Base-by-base conservation (phyloP, 116 monocot genomes). In the Phalaenopsis hybrid region DNA sequence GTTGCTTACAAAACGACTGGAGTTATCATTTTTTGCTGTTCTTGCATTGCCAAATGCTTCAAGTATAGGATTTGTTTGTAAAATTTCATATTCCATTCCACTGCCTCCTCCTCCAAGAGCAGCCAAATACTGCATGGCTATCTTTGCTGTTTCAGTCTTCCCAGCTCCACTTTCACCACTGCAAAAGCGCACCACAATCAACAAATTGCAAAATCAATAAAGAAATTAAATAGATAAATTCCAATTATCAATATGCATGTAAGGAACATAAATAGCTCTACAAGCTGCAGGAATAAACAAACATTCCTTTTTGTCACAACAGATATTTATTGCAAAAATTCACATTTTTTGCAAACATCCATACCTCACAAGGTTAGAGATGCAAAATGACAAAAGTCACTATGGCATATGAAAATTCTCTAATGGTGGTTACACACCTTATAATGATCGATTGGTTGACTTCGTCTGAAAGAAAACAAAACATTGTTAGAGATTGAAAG, bases 141-240 rank as follows among this genome's bases (percentile, higher is more conserved):
- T 98, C 70, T 98, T 98, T 85, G 95, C 95, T 23, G 97, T 94
- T 90, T 98, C 97, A 48, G 97, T 98, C 89, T 94, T 98, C 28
- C 94, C 97, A 69, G 97, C 95, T 73, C 97, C 95, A 84, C 97
- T 98, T 84, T 98, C 97, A 79, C 97, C 97, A 88, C 95, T 94
- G 41, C 17, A 58, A 58, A 15, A 58, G 17, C 8, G 0, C 10
- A 48, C 16, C 20, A 20, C 20, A 58, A 58, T 58, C 16, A 58
- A 58, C 58, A 15, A 58, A 58, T 17, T 13, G 20, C 9, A 58
- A 58, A 4, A 58, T 15, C 20, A 0, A 58, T 17, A 58, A 58
- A 58, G 18, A 57, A 11, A 57, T 15, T 3, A 31, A 31, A 31
- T 31, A 31, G 7, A 57, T 57, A 6, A 16, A 41, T 57, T 9